Evolutionary conservation across 148 eudicot genomes (phyloP).

Genomic region (Spergularia bocconei): DNA sequence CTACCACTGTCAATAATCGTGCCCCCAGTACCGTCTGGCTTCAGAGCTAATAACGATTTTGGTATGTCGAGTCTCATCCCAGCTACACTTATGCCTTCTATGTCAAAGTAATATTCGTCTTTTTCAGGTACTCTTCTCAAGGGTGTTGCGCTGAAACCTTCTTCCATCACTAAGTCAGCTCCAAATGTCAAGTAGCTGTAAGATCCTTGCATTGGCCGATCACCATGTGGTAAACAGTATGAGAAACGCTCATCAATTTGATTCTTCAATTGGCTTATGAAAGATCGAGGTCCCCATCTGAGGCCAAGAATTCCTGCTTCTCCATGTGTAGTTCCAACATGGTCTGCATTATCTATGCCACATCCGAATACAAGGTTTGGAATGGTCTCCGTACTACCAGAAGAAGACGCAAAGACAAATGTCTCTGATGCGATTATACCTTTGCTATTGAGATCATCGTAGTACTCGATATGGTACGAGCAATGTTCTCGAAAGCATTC

Average conservation of each 20-base stretch:
- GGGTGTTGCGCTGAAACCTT: no score
- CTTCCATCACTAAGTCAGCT: no score
- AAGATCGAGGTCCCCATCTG: slow-evolving; percentile 8
- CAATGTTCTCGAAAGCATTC: no score
- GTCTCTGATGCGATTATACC: slow-evolving; percentile 4
- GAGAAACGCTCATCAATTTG: background rate
- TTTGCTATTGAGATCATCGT: background rate
- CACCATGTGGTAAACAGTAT: background rate
- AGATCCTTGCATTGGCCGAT: background rate
- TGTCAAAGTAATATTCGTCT: background rate
- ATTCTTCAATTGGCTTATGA: background rate
- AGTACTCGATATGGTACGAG: background rate
- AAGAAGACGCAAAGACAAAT: background rate
- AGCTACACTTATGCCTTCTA: background rate
- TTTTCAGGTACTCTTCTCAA: no score
- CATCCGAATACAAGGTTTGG: no score
- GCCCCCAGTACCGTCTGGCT: background rate
- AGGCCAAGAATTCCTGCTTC: slow-evolving; percentile 5
- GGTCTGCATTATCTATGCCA: background rate
- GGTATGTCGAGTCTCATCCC: background rate
- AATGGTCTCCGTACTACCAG: background rate
- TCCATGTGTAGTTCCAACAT: background rate
- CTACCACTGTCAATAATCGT: background rate
- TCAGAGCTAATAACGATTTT: background rate
- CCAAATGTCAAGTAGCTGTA: background rate